Base-by-base conservation (phyloP, 768 basidiomycete genomes). In the Podaxis sp. region DNA sequence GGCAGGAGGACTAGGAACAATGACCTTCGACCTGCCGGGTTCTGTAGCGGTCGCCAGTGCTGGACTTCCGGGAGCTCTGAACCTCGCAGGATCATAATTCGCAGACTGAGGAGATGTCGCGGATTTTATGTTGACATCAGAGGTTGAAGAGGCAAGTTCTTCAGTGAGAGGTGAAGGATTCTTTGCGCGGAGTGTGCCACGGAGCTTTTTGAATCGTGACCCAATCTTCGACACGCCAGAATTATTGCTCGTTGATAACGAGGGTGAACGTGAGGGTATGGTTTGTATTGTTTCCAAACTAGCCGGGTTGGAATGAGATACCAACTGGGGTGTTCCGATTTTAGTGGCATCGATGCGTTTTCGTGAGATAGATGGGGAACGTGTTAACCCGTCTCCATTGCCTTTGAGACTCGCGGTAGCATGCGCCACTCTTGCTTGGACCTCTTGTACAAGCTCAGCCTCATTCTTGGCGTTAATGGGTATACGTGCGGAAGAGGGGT, bases 161-260 rank as follows among this genome's bases (percentile, higher is more conserved):
- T 83, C 82, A 21, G 71, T 74, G 27, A 74, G 76, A 11, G 76
- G 67, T 16, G 72, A 65, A n/a, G 74, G 65, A 40, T 75, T 69
- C 59, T 79, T 81, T 28, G 83, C 76, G 46, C 88, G 81, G 60
- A 93, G 74, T 0, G 88, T 88, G 54, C 89, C 82, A 55, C 87
- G 79, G 51, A 93, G 73, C 67, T 82, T 86, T 72, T 84, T 88
- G 77, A 93, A 85, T 23, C 90, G 84, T 42, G 85, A 83, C 48
- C 88, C 86, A 61, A 93, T 80, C 69, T 84, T 89, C 0, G 82
- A 83, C 59, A 79, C 66, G 42, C 79, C 70, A 66, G 79, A 63
- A 67, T 74, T 65, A 66, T 74, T 76, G 38, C 79, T 69, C 57
- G 79, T 81, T 28, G 80, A 69, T 59, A 74, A 72, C 1, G 84